Evolutionary conservation across 768 basidiomycete genomes (phyloP).

Genomic region (Clitopilus hobsonii): DNA sequence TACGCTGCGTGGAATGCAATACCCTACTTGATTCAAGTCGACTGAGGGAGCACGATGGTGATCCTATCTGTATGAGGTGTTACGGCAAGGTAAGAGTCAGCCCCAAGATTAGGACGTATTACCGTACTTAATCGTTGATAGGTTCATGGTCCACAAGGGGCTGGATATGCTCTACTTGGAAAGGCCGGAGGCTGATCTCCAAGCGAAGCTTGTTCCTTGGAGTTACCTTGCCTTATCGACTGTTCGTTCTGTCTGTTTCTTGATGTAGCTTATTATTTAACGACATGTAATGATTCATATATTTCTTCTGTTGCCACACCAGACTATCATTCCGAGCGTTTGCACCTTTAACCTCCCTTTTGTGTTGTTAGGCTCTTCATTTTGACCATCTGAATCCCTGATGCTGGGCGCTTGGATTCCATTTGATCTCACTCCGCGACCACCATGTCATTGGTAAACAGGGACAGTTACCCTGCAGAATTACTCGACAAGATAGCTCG

Average conservation of each 20-base stretch:
- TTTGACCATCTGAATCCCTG: no score
- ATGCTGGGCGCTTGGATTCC: no score
- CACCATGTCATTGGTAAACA: no score
- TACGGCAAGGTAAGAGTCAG: slow-evolving; percentile 52
- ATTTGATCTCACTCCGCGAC: no score
- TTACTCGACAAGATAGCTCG: no score
- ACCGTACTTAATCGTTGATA: slow-evolving; percentile 17
- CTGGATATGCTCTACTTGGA: slow-evolving; percentile 68
- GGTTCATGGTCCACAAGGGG: slow-evolving; percentile 71
- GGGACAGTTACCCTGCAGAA: no score
- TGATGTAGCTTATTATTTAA: slow-evolving; percentile 3
- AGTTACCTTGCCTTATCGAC: no score
- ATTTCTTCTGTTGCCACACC: no score
- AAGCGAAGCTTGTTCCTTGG: no score
- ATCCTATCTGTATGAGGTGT: slow-evolving; percentile 66
- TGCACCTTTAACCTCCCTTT: no score
- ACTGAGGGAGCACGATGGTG: slow-evolving; percentile 72
- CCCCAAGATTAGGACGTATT: not conserved
- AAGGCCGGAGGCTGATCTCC: slow-evolving; percentile 28
- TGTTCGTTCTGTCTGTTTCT: not conserved
- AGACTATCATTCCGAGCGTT: no score
- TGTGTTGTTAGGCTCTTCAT: no score
- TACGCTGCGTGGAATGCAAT: slow-evolving; percentile 72
- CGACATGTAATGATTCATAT: slow-evolving; percentile 3
- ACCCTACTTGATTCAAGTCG: slow-evolving; percentile 67